Conservation (phyloP, 2,329 filamentous ascomycete species). For the Leptographium wingfieldii region DNA sequence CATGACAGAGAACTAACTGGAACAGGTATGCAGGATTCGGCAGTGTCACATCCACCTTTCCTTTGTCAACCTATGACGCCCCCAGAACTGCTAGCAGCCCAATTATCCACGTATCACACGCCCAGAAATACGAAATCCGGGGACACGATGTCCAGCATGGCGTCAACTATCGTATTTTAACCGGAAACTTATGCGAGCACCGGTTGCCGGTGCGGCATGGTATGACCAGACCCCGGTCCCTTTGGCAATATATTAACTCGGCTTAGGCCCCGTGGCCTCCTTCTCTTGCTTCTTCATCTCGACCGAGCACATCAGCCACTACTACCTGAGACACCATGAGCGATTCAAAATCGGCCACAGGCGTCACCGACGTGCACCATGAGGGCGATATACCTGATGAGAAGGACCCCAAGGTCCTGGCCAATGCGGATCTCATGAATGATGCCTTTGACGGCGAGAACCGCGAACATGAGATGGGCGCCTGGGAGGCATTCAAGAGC, state of each 20-base stretch:
- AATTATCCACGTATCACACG: neutral
- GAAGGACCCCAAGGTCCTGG: constrained; percentile 39
- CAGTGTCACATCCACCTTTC: no score
- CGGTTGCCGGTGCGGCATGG: neutral
- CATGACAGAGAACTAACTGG: neutral
- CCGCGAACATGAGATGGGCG: constrained; percentile 17
- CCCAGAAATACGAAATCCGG: neutral
- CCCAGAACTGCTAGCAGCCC: neutral
- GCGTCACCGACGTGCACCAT: constrained; percentile 12
- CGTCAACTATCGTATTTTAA: neutral
- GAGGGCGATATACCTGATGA: constrained; percentile 21
- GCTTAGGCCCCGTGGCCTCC: neutral
- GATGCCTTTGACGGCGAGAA: constrained; percentile 43
- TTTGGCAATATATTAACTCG: neutral
- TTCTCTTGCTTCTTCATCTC: neutral
- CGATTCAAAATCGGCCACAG: neutral
- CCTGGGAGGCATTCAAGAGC: constrained; percentile 16
- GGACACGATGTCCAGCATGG: neutral
- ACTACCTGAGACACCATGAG: neutral
- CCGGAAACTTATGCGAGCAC: neutral
- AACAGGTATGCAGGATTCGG: neutral
- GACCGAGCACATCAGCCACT: neutral
- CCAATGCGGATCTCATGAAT: constrained; percentile 30
- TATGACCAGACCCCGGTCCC: neutral
- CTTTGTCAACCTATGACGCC: no score